Evolutionary conservation across 495 filamentous ascomycete species (phyloP).

Genomic region (Peziza echinospora): DNA sequence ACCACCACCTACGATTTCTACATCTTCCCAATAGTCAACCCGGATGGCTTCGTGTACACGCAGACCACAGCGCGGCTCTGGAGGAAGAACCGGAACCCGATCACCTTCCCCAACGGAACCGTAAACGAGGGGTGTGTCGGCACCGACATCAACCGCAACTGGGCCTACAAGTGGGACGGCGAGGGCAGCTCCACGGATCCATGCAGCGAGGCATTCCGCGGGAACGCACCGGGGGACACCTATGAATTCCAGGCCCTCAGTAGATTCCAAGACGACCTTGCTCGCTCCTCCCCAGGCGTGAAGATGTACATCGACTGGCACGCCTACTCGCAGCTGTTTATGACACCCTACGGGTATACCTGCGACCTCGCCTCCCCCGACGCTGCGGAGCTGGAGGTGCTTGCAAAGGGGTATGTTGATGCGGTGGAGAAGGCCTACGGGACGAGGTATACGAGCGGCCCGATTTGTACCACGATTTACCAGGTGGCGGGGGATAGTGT

Average conservation of each 20-base stretch:
- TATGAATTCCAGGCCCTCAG: slow-evolving; percentile 29
- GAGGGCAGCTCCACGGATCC: slow-evolving; percentile 32
- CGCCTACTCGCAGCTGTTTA: slow-evolving; percentile 33
- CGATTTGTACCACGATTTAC: slow-evolving; percentile 38
- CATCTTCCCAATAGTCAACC: slow-evolving; percentile 40
- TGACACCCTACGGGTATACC: slow-evolving; percentile 28
- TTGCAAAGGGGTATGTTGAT: slow-evolving; percentile 15
- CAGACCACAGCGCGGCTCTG: slow-evolving; percentile 37
- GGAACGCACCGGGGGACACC: slow-evolving; percentile 25
- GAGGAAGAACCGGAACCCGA: slow-evolving; percentile 40
- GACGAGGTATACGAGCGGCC: slow-evolving; percentile 25
- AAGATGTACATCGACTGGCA: slow-evolving; percentile 43
- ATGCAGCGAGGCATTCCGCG: slow-evolving; percentile 33
- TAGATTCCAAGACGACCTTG: slow-evolving; percentile 22
- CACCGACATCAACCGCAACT: slow-evolving; percentile 44
- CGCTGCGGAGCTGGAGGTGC: slow-evolving; percentile 18
- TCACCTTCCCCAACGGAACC: no score
- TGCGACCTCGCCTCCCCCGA: slow-evolving; percentile 25
- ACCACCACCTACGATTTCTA: slow-evolving; percentile 42
- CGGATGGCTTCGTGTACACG: slow-evolving; percentile 42
- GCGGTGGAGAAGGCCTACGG: slow-evolving; percentile 27
- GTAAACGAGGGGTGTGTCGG: slow-evolving; percentile 27
- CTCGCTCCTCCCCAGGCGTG: slow-evolving; percentile 24
- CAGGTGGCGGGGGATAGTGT: slow-evolving; percentile 31
- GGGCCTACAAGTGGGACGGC: slow-evolving; percentile 31